phyloP scores from a whole-genome alignment of 2,329 filamentous ascomycete species.

The Paracoccidioides lutzii region DNA sequence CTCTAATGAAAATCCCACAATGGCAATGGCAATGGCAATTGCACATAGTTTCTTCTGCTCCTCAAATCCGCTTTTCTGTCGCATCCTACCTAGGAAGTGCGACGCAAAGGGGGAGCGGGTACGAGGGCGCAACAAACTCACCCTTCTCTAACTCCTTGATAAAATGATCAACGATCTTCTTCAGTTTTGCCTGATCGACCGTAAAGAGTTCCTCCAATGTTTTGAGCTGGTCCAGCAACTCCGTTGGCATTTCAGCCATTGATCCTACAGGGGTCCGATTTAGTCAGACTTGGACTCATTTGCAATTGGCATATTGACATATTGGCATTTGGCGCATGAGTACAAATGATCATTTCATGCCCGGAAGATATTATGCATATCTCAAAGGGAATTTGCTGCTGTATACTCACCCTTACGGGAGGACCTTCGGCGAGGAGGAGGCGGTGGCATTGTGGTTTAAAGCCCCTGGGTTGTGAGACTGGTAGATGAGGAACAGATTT shows the following conservation, averaged over 20 bases:
- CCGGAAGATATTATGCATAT: background rate
- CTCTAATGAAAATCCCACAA: too few relatives aligned
- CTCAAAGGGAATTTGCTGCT: conserved; percentile 5
- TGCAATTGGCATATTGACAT: background rate
- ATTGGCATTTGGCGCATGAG: background rate
- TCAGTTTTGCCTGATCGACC: conserved; percentile 65
- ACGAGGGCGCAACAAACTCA: conserved; percentile 26
- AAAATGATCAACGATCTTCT: conserved; percentile 83
- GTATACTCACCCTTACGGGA: conserved; percentile 58
- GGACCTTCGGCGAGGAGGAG: conserved; percentile 51
- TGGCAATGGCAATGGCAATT: background rate
- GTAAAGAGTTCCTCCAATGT: conserved; percentile 73
- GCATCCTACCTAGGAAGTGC: background rate
- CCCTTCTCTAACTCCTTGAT: conserved; percentile 77
- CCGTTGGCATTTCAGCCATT: conserved; percentile 79
- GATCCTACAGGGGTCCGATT: conserved; percentile 47
- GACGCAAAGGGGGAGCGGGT: background rate
- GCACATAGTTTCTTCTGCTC: background rate
- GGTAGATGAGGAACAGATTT: too few relatives aligned
- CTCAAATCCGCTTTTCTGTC: background rate
- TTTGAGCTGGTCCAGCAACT: conserved; percentile 69
- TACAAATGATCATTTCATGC: background rate
- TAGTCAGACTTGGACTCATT: background rate
- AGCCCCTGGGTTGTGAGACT: background rate
- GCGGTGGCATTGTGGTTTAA: conserved; percentile 39